Conservation (phyloP, 2,329 filamentous ascomycete species). For the Monosporascus sp. region DNA sequence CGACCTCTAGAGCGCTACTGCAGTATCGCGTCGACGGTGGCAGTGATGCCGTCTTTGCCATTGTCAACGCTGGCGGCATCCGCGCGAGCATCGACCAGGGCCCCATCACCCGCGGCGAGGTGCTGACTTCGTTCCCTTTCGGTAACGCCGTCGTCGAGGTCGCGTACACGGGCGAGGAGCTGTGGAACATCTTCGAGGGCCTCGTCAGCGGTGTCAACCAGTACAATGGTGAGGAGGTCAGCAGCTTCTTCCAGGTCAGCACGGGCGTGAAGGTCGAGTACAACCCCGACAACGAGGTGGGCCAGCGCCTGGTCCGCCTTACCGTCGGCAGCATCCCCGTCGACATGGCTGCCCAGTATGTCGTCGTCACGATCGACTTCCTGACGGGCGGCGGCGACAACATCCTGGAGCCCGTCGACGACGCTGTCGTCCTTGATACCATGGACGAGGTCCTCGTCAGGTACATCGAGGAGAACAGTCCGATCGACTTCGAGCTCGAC, state of each 20-base stretch:
- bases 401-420: conserved; percentile 37
- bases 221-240: conserved; percentile 46
- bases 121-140: conserved; percentile 61
- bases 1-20: conserved; percentile 48
- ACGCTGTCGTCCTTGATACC: conserved; percentile 40
- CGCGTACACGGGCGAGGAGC: conserved; percentile 43
- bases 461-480: conserved; percentile 44
- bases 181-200: conserved; percentile 56
- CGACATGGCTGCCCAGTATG: conserved; percentile 44
- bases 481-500: conserved; percentile 45
- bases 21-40: conserved; percentile 51
- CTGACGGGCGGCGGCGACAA: conserved; percentile 59
- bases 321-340: conserved; percentile 44
- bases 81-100: conserved; percentile 58
- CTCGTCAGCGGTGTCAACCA: conserved; percentile 50
- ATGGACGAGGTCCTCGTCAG: conserved; percentile 43
- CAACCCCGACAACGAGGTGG: conserved; percentile 44
- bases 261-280: conserved; percentile 51
- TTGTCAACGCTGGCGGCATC: conserved; percentile 61
- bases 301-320: conserved; percentile 47
- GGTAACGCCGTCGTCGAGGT: conserved; percentile 60
- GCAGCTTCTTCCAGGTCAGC: conserved; percentile 58
- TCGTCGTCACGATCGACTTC: conserved; percentile 58
- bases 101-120: conserved; percentile 56
- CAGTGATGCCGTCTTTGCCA: conserved; percentile 45